Percentiles rank a stretch among this genome's conserved stretches.
Conservation (phyloP, 371 early-diverging fungal species). For the Mucor lusitanicus region DNA sequence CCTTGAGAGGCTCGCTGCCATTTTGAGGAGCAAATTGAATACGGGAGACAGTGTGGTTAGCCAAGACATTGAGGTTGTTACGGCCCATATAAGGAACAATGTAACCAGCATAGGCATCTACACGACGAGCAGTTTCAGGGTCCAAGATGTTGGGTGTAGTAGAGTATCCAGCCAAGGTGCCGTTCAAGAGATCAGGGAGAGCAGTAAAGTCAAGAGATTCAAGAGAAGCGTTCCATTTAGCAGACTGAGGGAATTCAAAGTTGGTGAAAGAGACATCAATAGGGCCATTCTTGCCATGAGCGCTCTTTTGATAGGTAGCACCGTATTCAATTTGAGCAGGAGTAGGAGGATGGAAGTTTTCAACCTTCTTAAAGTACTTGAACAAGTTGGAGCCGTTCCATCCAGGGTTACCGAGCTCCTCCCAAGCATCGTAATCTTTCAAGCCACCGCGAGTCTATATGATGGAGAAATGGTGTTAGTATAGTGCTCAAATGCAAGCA, state of each 20-base stretch:
- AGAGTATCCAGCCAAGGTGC: constrained; percentile 17
- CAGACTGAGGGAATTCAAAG: constrained; percentile 17
- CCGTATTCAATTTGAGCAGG: constrained; percentile 8
- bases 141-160: constrained; percentile 19
- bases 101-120: constrained; percentile 14
- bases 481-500: too few relatives aligned
- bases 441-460: constrained; percentile 42
- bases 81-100: constrained; percentile 6
- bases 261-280: constrained; percentile 11
- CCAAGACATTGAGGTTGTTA: constrained; percentile 6
- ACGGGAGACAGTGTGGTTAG: constrained; percentile 14
- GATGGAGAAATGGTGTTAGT: too few relatives aligned
- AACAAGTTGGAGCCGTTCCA: constrained; percentile 27
- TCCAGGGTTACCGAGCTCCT: constrained; percentile 27
- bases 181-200: constrained; percentile 11
- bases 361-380: constrained; percentile 21
- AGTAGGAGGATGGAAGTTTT: constrained; percentile 11
- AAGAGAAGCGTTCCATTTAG: constrained; percentile 14
- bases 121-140: constrained; percentile 7
- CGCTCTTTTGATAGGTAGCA: constrained; percentile 5
- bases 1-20: neutral
- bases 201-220: constrained; percentile 5
- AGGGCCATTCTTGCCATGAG: constrained; percentile 10
- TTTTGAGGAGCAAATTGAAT: constrained; percentile 3
- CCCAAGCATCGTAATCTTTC: constrained; percentile 42